Evolutionary conservation across 768 basidiomycete genomes (phyloP), one percentile per base, ranked within the genome.

Genomic region (Peribolospora baueri): DNA sequence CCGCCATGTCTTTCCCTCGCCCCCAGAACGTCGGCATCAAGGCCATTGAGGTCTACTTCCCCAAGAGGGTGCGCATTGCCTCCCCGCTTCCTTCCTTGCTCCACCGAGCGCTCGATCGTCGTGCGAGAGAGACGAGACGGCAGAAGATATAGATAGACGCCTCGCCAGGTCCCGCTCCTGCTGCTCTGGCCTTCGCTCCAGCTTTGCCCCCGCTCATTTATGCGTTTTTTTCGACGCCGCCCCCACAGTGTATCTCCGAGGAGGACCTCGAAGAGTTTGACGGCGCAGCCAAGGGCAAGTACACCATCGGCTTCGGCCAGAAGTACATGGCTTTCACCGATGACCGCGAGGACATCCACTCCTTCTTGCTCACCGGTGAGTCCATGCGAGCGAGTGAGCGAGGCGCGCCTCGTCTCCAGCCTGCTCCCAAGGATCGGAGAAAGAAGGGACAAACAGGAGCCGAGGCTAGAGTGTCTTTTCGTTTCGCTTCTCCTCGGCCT

Each of bases 271-370:
- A 97, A 68, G 80, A 74, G 55, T 97, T 82, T 68, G 91, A 97
- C 64, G 84, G 84, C 63, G 91, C 95, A 48, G 72, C 85, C 55
- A 78, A 84, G 64, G 93, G 93, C 57, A 97, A 97, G 59, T 97
- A 98, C 73, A 98, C 93, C 61, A 93, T 97, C 67, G 93, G 93
- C 66, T 79, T 98, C 45, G 93, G 90, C 56, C 86, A 91, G 68
- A 80, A 90, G 68, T 87, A 79, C 74, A 98, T 98, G 93, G 87
- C 91, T 42, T 97, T 85, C 77, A 83, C 83, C 57, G 90, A 95
- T 67, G 93, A 98, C 75, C 80, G 85, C 55, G 93, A 98, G 69
- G 91, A 98, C 72, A 91, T 98, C 74, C 91, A 93, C 77, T 91
- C 88, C 8, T 88, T 97, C 68, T 81, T 86, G 46, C 70, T 98